Base-by-base conservation (phyloP, 768 basidiomycete species). In the Fomitopsis pulvina region DNA sequence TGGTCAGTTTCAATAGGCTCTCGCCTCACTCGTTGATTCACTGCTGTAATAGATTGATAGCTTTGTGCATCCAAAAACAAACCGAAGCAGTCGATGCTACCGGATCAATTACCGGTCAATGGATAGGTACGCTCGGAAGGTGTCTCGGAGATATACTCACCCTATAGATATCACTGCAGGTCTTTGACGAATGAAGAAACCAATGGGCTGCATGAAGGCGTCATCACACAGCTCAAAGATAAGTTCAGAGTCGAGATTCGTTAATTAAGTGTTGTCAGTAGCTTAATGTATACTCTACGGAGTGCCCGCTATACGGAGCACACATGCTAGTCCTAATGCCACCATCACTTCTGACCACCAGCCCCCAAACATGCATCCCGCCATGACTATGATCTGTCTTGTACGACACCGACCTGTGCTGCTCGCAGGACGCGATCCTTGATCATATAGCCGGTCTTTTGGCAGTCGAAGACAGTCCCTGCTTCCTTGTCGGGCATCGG, bases 331-430 rank as follows among this genome's bases (percentile, higher is more conserved):
- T n/a, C 24, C 37, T 2, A 21, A 24, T 29, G 25, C 47, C 11
- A 20, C 37, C 18, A 12, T 16, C 30, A 6, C 7, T 21, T 26
- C 21, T 26, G 20, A 20, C 12, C 10, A 20, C 21, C 24, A 22
- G 37, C 11, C 27, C 22, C 22, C 22, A 14, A 8, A 7, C n/a
- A 26, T n/a, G n/a, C n/a, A n/a, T n/a, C n/a, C n/a, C n/a, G n/a
- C 29, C 21, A 21, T 22, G 22, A 28, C 38, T 40, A 50, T 50
- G 49, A 37, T 16, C 12, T 7, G 7, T 87, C 85, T 68, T 92
- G 87, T 16, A 84, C 93, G 24, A 97, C 94, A 50, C 95, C 96
- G 50, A 98, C 96, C 72, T 97, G 92, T 20, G 96, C 93, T 3
- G 96, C 92, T 50, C 96, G 79, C 65, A 99, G 68, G 50, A 94